These are phyloP conservation scores for Carex arenaria DNA, from an alignment of 202 grass and related monocot species.

Conservation along the genomic window DNA sequence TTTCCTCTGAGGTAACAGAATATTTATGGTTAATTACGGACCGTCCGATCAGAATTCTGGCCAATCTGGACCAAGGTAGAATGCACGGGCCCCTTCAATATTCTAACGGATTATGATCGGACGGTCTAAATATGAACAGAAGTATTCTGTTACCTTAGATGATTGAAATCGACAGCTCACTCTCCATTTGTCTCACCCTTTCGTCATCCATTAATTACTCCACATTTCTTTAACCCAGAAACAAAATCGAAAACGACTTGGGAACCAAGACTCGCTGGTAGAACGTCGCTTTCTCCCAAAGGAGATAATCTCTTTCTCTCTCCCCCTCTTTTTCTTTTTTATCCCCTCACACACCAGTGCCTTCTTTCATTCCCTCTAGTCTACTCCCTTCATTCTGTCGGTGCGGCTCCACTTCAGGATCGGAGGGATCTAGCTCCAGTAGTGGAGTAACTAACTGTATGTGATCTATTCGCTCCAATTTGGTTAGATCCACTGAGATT, in stretches of 20 bases:
- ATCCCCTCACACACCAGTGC: conserved; percentile 22
- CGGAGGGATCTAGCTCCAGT: conserved; percentile 23
- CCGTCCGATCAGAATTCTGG: no score
- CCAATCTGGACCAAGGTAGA: no score
- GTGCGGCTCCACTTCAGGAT: background rate
- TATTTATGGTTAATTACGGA: no score
- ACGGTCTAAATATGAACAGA: no score
- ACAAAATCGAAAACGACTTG: conserved; percentile 39
- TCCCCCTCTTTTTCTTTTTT: conserved; percentile 28
- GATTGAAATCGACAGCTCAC: background rate
- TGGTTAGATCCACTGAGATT: conserved; percentile 3
- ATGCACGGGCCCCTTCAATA: no score
- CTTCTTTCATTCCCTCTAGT: conserved; percentile 1
- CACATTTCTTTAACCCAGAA: conserved; percentile 5
- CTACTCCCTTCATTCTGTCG: conserved; percentile 3
- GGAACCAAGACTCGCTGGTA: conserved; percentile 43
- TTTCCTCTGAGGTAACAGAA: no score
- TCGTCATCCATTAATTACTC: background rate
- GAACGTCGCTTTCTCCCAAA: conserved; percentile 21
- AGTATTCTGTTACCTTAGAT: no score
- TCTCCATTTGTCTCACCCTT: conserved; percentile 22
- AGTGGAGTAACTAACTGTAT: background rate
- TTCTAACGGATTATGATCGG: no score
- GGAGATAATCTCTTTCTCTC: conserved; percentile 33
- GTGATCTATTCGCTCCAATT: background rate